A percentile compares a stretch with the other conserved stretches of the same genome.
Evolutionary conservation across 257 asterid species (phyloP).

Genomic region (Linaria vulgaris): DNA sequence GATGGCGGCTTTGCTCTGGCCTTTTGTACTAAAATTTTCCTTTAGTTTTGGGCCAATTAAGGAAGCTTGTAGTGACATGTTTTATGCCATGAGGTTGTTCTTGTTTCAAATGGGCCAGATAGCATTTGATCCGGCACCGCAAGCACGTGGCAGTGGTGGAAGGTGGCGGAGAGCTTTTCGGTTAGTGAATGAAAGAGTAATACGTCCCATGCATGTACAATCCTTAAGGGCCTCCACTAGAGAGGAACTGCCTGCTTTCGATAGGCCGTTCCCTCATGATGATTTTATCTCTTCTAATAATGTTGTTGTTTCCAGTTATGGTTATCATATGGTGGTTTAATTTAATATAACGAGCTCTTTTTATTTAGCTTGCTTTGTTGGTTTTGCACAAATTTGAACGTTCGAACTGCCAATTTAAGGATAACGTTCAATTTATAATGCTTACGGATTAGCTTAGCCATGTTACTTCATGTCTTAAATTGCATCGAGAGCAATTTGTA

Average conservation of each 20-base stretch:
- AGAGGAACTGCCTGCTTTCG: slow-evolving; percentile 50
- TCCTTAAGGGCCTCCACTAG: background rate
- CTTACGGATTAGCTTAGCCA: too few relatives aligned
- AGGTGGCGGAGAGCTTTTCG: slow-evolving; percentile 68
- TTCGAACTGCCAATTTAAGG: too few relatives aligned
- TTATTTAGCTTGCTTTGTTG: too few relatives aligned
- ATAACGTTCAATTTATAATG: too few relatives aligned
- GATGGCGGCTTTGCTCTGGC: slow-evolving; percentile 43
- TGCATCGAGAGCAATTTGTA: too few relatives aligned
- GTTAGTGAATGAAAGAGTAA: slow-evolving; percentile 41
- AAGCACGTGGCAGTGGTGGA: slow-evolving; percentile 15
- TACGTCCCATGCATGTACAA: slow-evolving; percentile 37
- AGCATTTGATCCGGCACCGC: slow-evolving; percentile 21
- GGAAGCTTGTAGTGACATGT: slow-evolving; percentile 31
- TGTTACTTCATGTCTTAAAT: too few relatives aligned
- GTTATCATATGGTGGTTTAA: too few relatives aligned
- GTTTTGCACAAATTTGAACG: too few relatives aligned
- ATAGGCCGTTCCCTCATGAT: too few relatives aligned
- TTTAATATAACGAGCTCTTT: too few relatives aligned
- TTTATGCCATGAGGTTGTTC: slow-evolving; percentile 40
- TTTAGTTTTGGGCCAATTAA: slow-evolving; percentile 45
- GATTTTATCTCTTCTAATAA: too few relatives aligned
- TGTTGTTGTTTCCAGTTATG: too few relatives aligned
- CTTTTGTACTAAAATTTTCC: slow-evolving; percentile 47
- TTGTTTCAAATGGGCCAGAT: slow-evolving; percentile 58